Evolutionary conservation across 169 alveolate genomes (phyloP).

Genomic region (Perkinsus olseni): DNA sequence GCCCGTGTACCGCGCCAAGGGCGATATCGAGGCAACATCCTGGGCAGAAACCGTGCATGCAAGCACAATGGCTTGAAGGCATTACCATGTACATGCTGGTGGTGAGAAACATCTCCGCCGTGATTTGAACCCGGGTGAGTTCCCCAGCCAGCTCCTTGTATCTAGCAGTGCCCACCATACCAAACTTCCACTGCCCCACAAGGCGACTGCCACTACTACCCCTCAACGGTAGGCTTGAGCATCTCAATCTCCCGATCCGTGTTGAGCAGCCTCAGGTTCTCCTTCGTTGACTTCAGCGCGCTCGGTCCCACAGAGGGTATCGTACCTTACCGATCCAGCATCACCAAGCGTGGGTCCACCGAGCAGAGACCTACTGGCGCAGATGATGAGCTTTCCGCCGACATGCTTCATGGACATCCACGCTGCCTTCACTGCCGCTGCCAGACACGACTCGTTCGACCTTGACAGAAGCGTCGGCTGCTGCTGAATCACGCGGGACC

Average conservation of each 20-base stretch:
- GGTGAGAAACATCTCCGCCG: constrained; percentile 59
- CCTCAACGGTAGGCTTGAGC: constrained; percentile 50
- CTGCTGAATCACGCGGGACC: background rate
- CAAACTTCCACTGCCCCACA: constrained; percentile 51
- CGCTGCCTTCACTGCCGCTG: constrained; percentile 82
- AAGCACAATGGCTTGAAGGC: background rate
- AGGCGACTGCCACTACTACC: constrained; percentile 46
- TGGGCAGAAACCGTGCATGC: background rate
- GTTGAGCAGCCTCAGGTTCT: constrained; percentile 26
- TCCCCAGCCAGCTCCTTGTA: constrained; percentile 26
- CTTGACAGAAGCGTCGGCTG: background rate
- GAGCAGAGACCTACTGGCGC: constrained; percentile 41
- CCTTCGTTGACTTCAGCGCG: constrained; percentile 22
- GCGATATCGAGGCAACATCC: constrained; percentile 50
- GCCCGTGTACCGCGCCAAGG: constrained; percentile 56
- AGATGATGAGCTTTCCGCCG: constrained; percentile 85
- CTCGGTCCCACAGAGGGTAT: constrained; percentile 28
- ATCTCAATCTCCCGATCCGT: constrained; percentile 56
- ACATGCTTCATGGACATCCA: constrained; percentile 75
- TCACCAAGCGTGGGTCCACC: constrained; percentile 57
- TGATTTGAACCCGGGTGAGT: constrained; percentile 42
- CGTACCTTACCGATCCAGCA: constrained; percentile 42
- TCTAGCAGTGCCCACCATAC: constrained; percentile 39
- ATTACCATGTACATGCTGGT: constrained; percentile 49
- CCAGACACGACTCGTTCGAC: constrained; percentile 26